phyloP scores from a whole-genome alignment of 495 filamentous ascomycete species.

The Hypoxylon fuscum region DNA sequence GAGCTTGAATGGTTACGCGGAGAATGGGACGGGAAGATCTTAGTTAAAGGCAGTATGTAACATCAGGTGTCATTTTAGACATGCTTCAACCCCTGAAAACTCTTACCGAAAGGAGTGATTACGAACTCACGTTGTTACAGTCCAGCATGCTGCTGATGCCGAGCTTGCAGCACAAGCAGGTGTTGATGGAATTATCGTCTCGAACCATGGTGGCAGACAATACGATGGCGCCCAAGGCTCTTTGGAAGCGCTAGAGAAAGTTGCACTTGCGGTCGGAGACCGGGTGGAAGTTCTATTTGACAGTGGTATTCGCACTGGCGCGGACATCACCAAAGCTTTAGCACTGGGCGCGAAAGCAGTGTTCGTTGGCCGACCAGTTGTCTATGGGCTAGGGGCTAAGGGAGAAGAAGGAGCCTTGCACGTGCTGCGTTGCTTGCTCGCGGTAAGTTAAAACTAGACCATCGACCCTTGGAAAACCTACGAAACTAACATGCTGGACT shows the following conservation, averaged over 20 bases:
- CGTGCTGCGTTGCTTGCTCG: slow-evolving; percentile 49
- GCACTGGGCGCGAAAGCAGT: slow-evolving; percentile 64
- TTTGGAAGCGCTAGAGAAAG: slow-evolving; percentile 55
- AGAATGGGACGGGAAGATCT: slow-evolving; percentile 69
- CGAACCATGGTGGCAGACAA: slow-evolving; percentile 56
- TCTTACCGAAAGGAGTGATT: too few relatives aligned
- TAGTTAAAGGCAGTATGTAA: slow-evolving; percentile 60
- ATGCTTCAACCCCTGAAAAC: too few relatives aligned
- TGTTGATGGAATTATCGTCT: slow-evolving; percentile 50
- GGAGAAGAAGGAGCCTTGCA: slow-evolving; percentile 67
- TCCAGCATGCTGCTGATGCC: slow-evolving; percentile 50
- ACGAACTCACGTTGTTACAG: too few relatives aligned
- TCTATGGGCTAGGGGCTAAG: slow-evolving; percentile 60
- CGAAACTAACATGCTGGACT: background rate
- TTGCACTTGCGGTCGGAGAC: slow-evolving; percentile 59
- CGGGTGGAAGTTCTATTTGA: slow-evolving; percentile 58
- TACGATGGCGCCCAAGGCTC: slow-evolving; percentile 56
- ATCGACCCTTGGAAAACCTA: background rate
- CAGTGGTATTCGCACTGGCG: slow-evolving; percentile 57
- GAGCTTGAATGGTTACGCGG: slow-evolving; percentile 62
- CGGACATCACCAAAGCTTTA: slow-evolving; percentile 60
- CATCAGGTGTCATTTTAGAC: too few relatives aligned
- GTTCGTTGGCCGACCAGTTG: slow-evolving; percentile 59
- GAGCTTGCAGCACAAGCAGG: slow-evolving; percentile 43
- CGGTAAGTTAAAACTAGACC: background rate